A percentile compares a stretch with the other conserved stretches of the same genome.
Evolutionary conservation across 75 land plant genomes (phyloP).

Genomic region (Pseudotsuga menziesii): DNA sequence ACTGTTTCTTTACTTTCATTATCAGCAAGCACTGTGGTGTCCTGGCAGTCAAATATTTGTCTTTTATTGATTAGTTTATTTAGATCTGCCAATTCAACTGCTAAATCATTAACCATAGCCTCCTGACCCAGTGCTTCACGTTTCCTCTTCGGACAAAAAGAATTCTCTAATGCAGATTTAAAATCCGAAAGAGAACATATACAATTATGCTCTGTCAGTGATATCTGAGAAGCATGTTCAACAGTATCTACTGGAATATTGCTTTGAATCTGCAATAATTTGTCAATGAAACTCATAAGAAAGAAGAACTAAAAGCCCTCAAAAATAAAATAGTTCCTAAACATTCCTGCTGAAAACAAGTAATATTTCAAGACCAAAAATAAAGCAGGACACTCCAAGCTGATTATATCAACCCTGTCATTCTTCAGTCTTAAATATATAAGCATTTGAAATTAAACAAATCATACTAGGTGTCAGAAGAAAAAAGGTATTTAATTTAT

Average conservation of each 20-base stretch:
- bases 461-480: not conserved
- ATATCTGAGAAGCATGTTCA: not conserved
- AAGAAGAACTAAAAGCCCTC: not conserved
- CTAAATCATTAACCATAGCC: constrained; percentile 8
- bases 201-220: not conserved
- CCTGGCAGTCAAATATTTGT: constrained; percentile 6
- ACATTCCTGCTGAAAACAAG: not conserved
- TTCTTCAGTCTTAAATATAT: not conserved
- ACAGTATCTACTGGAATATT: not conserved
- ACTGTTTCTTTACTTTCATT: constrained; percentile 12
- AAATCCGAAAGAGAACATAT: not conserved
- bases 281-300: not conserved
- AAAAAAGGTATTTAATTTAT: not conserved
- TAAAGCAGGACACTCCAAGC: not conserved
- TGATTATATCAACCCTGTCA: not conserved
- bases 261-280: not conserved
- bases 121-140: not conserved
- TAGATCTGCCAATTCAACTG: constrained; percentile 3
- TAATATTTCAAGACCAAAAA: not conserved
- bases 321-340: not conserved
- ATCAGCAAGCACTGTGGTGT: constrained; percentile 8
- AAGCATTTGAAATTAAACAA: not conserved
- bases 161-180: constrained; percentile 2
- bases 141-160: constrained; percentile 10
- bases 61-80: constrained; percentile 8